Evolutionary conservation across 257 asterid species (phyloP).

Genomic region (Lavandula angustifolia): DNA sequence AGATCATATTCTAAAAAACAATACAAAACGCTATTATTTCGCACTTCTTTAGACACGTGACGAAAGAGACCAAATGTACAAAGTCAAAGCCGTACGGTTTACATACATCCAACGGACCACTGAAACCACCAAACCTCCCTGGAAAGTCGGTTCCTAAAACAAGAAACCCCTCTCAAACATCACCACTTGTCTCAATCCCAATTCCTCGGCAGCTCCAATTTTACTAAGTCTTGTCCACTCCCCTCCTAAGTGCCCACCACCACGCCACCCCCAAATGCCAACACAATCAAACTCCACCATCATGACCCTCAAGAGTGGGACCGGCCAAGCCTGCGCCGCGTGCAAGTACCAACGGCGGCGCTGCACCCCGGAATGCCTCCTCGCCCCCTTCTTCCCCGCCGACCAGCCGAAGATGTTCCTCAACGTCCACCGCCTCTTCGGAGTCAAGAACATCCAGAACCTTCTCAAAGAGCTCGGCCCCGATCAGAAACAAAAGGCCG

Average conservation of each 20-base stretch:
- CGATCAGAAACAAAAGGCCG: slow-evolving; percentile 50
- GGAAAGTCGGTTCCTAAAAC: slow-evolving; percentile 13
- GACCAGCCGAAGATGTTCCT: slow-evolving; percentile 73
- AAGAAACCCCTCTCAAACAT: slow-evolving; percentile 15
- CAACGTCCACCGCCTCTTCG: slow-evolving; percentile 77
- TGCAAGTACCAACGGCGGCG: slow-evolving; percentile 84
- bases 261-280: not conserved
- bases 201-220: slow-evolving; percentile 34
- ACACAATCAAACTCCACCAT: not conserved
- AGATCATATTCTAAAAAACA: too few species aligned
- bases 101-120: slow-evolving; percentile 27
- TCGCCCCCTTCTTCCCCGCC: slow-evolving; percentile 87
- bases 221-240: slow-evolving; percentile 54
- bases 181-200: slow-evolving; percentile 44
- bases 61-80: too few species aligned
- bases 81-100: not conserved
- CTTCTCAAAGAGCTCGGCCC: slow-evolving; percentile 61
- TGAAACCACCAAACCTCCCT: slow-evolving; percentile 25
- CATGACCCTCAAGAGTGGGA: slow-evolving; percentile 91
- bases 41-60: too few species aligned
- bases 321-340: slow-evolving; percentile 91
- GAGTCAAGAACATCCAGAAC: slow-evolving; percentile 73
- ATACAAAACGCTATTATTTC: too few species aligned
- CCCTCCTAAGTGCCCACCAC: slow-evolving; percentile 9
- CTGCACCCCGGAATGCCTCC: slow-evolving; percentile 73